Evolutionary conservation across 2,329 filamentous ascomycete species (phyloP).

Genomic region (Fusarium stilboides): DNA sequence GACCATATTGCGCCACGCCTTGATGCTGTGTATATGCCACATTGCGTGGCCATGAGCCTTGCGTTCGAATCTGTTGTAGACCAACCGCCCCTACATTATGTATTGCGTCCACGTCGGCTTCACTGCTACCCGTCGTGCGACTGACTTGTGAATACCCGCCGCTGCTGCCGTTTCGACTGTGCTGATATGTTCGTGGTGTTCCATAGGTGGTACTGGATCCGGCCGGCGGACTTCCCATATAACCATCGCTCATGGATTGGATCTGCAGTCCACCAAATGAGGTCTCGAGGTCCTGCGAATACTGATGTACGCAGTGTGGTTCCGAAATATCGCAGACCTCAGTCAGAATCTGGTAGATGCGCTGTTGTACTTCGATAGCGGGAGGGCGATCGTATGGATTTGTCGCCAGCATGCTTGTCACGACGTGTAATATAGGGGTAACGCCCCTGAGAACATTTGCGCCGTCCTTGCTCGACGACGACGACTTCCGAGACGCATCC

Average conservation of each 20-base stretch:
- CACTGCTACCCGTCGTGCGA: conserved; percentile 53
- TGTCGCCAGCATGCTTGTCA: conserved; percentile 68
- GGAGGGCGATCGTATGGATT: conserved; percentile 68
- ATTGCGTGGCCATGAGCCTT: conserved; percentile 44
- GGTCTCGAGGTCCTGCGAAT: conserved; percentile 55
- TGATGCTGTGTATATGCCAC: conserved; percentile 40
- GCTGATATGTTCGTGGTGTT: conserved; percentile 48
- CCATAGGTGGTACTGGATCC: conserved; percentile 52
- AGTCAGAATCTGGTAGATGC: conserved; percentile 67
- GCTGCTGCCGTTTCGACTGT: conserved; percentile 54
- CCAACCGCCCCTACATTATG: conserved; percentile 42
- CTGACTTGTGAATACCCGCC: conserved; percentile 56
- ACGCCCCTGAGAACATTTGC: conserved; percentile 67
- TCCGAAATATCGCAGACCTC: conserved; percentile 63
- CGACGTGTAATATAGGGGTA: conserved; percentile 66
- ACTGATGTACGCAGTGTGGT: conserved; percentile 69
- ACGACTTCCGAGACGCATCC: conserved; percentile 67
- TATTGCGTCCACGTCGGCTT: conserved; percentile 46
- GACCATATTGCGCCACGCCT: conserved; percentile 39
- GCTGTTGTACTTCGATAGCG: conserved; percentile 66
- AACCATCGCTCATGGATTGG: conserved; percentile 24
- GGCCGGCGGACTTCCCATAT: conserved; percentile 19
- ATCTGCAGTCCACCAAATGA: conserved; percentile 47
- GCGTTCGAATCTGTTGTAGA: conserved; percentile 41
- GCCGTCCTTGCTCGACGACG: conserved; percentile 54